Conservation (phyloP, 768 basidiomycete genomes). For the Fomitopsis pulvina region DNA sequence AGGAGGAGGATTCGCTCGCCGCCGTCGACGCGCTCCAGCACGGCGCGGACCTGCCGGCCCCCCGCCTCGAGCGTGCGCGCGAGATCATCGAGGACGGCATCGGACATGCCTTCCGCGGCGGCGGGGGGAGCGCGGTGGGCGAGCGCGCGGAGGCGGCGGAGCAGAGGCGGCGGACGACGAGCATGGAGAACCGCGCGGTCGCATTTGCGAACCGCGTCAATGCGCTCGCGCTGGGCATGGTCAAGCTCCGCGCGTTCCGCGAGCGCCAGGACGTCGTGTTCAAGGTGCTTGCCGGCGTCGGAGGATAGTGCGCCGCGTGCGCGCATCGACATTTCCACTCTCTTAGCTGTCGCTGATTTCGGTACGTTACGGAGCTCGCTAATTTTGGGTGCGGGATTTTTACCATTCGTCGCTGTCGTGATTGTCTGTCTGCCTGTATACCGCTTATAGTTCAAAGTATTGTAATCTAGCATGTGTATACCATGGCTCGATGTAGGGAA, state of each 20-base stretch:
- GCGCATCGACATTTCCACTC: not conserved
- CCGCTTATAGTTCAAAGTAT: too few relatives aligned
- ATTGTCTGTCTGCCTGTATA: too few relatives aligned
- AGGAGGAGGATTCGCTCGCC: slow-evolving; percentile 15
- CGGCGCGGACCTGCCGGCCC: slow-evolving; percentile 12
- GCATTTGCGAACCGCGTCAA: slow-evolving; percentile 76
- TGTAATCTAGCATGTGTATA: too few relatives aligned
- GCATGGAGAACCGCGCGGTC: slow-evolving; percentile 53
- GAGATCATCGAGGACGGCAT: slow-evolving; percentile 18
- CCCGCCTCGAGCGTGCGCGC: slow-evolving; percentile 17
- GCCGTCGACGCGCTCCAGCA: slow-evolving; percentile 12
- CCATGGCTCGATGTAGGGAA: too few relatives aligned
- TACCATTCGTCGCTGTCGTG: too few relatives aligned
- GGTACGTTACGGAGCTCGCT: too few relatives aligned
- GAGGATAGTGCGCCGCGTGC: not conserved
- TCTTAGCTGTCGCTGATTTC: too few relatives aligned
- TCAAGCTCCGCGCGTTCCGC: slow-evolving; percentile 60
- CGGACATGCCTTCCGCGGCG: slow-evolving; percentile 12
- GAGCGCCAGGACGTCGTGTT: slow-evolving; percentile 69
- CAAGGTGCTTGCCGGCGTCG: slow-evolving; percentile 47
- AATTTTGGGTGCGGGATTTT: too few relatives aligned
- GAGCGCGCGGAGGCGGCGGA: not conserved
- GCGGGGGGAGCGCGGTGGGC: not conserved
- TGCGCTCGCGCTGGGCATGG: slow-evolving; percentile 64
- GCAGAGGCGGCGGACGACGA: slow-evolving; percentile 22